Conservation (phyloP, 139 green algal species). For the Coccomyxa sp. region DNA sequence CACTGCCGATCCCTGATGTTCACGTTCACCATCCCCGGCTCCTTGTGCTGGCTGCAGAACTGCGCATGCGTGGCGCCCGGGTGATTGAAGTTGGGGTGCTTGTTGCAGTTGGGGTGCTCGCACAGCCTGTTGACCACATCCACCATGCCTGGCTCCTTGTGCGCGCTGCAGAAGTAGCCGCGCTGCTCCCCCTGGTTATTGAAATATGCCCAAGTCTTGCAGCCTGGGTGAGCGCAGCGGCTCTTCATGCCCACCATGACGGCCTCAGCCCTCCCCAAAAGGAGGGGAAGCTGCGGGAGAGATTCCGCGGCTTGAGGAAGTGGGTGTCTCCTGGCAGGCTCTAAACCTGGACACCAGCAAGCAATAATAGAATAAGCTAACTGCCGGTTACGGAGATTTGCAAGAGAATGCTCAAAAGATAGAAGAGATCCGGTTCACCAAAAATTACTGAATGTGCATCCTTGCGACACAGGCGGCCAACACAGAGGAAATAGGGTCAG, state of each 20-base stretch:
- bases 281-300: no score
- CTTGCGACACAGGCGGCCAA: no score
- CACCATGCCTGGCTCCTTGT: conserved; percentile 12
- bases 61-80: neutral
- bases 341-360: no score
- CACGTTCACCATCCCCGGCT: conserved; percentile 11
- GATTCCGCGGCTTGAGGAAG: no score
- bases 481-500: no score
- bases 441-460: no score
- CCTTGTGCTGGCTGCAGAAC: conserved; percentile 8
- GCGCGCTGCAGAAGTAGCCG: neutral
- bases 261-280: neutral
- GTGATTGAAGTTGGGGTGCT: conserved; percentile 12
- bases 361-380: no score
- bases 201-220: conserved; percentile 3
- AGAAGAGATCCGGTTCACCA: no score
- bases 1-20: conserved; percentile 4
- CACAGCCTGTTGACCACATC: conserved; percentile 7
- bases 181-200: neutral
- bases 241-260: conserved; percentile 6
- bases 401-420: no score
- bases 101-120: neutral
- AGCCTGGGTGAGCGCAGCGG: neutral
- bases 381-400: no score
- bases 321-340: no score